These are phyloP conservation scores for Pestalotiopsis sp. DNA, from an alignment of 2,329 filamentous ascomycete species.

Conservation along the genomic window DNA sequence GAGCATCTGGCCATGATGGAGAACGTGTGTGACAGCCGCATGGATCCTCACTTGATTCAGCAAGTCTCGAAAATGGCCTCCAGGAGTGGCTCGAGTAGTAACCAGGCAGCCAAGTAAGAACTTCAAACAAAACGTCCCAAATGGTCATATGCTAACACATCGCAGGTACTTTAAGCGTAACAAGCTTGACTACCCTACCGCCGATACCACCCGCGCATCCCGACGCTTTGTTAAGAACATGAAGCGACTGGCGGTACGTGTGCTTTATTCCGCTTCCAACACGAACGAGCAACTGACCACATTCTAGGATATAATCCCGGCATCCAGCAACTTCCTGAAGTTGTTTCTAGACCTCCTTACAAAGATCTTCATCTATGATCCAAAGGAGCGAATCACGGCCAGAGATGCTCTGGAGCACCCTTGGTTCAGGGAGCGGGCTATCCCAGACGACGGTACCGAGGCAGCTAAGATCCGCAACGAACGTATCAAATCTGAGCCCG, in stretches of 20 bases:
- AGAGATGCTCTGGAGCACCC: conserved; percentile 68
- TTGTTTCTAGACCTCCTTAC: conserved; percentile 67
- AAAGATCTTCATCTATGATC: conserved; percentile 72
- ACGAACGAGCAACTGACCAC: conserved; percentile 21
- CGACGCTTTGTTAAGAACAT: conserved; percentile 72
- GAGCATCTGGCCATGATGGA: conserved; percentile 80
- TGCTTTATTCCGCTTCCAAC: not conserved
- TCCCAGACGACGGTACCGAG: conserved; percentile 69
- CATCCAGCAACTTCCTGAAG: conserved; percentile 59
- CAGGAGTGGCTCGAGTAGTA: conserved; percentile 58
- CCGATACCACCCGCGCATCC: conserved; percentile 66
- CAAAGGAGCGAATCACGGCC: conserved; percentile 66
- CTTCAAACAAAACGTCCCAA: not conserved
- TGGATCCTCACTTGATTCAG: conserved; percentile 62
- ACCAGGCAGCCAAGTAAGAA: conserved; percentile 65
- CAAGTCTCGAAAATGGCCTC: conserved; percentile 59
- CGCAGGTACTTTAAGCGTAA: conserved; percentile 67
- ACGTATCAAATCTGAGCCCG: conserved; percentile 47
- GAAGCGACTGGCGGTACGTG: conserved; percentile 65
- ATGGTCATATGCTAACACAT: conserved; percentile 30
- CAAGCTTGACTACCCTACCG: conserved; percentile 66
- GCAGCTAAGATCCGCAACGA: conserved; percentile 65
- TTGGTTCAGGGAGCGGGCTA: conserved; percentile 68
- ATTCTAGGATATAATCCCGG: conserved; percentile 66
- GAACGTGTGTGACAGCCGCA: conserved; percentile 61